Base-by-base conservation (phyloP, 1,139 yeast species). In the Kazachstania sp. region DNA sequence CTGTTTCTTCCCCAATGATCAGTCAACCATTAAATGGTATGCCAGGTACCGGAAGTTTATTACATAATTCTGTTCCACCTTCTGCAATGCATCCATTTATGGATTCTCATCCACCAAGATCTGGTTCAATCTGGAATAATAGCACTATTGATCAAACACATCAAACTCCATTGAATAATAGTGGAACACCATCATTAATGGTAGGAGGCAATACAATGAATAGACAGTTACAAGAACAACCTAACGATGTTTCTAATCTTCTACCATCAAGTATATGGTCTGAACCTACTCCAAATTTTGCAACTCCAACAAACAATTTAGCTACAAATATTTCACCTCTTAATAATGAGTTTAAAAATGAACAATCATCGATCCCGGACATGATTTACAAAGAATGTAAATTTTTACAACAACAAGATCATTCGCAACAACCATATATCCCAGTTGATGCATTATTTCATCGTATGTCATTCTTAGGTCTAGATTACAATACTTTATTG, bases 361-460 rank as follows among this genome's bases (percentile, higher is more conserved):
- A 32, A 32, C 36, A 32, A 32, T 32, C 36, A 32, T 32, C 36
- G 2, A 32, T 49, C 7, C 42, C 49, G 15, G 56, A 54, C 9
- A 47, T 36, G 19, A 50, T 54, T 12, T 51, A 51, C 46, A 51
- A 47, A 7, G 44, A 41, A 6, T 49, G 51, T 45, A 1, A 51
- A 47, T 29, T 36, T 30, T 40, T 49, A 19, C 29, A 44, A 13
- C 40, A 39, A 7, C 54, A 47, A 38, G 51, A 50, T 16, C 36
- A 51, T 9, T 11, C 46, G 5, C 50, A 44, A 8, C 51, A 39
- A 29, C 26, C 41, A 4, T 61, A 50, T 39, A 52, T 63, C 28
- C 54, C 63, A 4, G 42, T 55, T 15, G 59, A 54, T 19, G 20
- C 50, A 12, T 47, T 63, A 11, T 60, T 54, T 37, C 61, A 57